These are phyloP conservation scores for Colletotrichum eleusines DNA, from an alignment of 2,329 filamentous ascomycete species.

Conservation along the genomic window DNA sequence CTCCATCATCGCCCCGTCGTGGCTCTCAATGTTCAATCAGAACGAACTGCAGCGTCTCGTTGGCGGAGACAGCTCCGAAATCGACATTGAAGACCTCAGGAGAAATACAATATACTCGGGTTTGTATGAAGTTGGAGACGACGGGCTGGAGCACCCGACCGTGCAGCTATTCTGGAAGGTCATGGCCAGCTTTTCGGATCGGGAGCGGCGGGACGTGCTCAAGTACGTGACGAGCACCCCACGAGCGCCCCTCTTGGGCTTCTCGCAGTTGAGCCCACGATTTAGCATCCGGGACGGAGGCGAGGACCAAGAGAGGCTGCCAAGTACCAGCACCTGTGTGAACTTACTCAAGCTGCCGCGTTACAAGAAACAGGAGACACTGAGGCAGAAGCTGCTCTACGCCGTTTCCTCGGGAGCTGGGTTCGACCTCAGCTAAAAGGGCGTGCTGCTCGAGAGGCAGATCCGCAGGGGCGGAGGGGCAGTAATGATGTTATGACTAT, in stretches of 20 bases:
- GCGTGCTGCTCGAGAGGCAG: not conserved
- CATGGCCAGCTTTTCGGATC: constrained; percentile 80
- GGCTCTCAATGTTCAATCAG: constrained; percentile 99
- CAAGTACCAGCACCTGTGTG: constrained; percentile 95
- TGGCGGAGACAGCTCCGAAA: constrained; percentile 85
- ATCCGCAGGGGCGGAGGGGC: not conserved
- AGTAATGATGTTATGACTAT: constrained; percentile 38
- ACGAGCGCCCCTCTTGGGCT: constrained; percentile 88
- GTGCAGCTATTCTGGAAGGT: constrained; percentile 93
- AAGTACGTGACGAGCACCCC: constrained; percentile 98
- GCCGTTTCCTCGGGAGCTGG: constrained; percentile 91
- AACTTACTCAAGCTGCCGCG: constrained; percentile 93
- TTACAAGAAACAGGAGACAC: constrained; percentile 73
- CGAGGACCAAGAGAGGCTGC: constrained; percentile 79
- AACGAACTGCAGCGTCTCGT: constrained; percentile 93
- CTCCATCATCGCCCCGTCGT: constrained; percentile 88
- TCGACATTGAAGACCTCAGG: constrained; percentile 88
- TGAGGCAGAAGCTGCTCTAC: constrained; percentile 88
- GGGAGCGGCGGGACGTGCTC: constrained; percentile 84
- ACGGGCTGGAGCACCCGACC: constrained; percentile 86
- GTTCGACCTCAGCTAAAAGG: constrained; percentile 79
- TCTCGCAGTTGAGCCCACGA: constrained; percentile 83
- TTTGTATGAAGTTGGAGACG: constrained; percentile 89
- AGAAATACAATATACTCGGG: constrained; percentile 89
- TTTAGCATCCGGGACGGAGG: constrained; percentile 93